phyloP scores from a whole-genome alignment of 495 filamentous ascomycete species.

The Apodospora peruviana region DNA sequence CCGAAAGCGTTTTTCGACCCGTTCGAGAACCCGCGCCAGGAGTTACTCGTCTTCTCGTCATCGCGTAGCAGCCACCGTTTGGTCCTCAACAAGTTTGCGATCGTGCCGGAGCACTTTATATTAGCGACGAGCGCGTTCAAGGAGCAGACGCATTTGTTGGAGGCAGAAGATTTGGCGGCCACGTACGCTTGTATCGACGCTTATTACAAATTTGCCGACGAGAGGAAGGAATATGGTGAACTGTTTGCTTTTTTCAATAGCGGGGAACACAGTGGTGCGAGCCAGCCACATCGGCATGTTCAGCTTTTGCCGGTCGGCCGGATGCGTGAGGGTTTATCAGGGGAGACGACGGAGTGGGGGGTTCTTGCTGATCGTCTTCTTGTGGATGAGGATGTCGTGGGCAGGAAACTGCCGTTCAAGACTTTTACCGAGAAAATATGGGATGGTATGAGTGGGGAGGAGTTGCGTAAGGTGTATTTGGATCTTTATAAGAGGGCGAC shows the following conservation, averaged over 20 bases:
- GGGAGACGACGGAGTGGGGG: slow-evolving; percentile 32
- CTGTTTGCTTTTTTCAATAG: slow-evolving; percentile 84
- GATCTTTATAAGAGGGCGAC: slow-evolving; percentile 52
- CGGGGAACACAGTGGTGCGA: slow-evolving; percentile 69
- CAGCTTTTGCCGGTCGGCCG: slow-evolving; percentile 68
- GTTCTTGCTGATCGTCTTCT: slow-evolving; percentile 49
- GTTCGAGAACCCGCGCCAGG: slow-evolving; percentile 60
- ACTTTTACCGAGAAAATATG: slow-evolving; percentile 16
- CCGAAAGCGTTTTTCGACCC: slow-evolving; percentile 46
- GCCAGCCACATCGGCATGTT: slow-evolving; percentile 73
- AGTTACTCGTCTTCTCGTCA: slow-evolving; percentile 57
- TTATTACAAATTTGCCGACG: slow-evolving; percentile 37
- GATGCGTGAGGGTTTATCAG: slow-evolving; percentile 56
- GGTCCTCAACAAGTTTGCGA: slow-evolving; percentile 77
- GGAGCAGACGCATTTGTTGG: slow-evolving; percentile 63
- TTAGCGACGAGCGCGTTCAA: slow-evolving; percentile 63
- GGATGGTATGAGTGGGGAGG: slow-evolving; percentile 15
- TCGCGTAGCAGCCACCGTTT: slow-evolving; percentile 56
- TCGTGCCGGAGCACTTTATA: slow-evolving; percentile 77
- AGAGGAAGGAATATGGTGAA: slow-evolving; percentile 21
- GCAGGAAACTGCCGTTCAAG: slow-evolving; percentile 18
- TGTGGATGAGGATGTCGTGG: slow-evolving; percentile 23
- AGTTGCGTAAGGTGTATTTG: slow-evolving; percentile 26
- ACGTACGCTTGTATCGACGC: slow-evolving; percentile 60
- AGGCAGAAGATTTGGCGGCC: slow-evolving; percentile 58